phyloP scores from a whole-genome alignment of 2,329 filamentous ascomycete genomes.

The Fusarium sp. region DNA sequence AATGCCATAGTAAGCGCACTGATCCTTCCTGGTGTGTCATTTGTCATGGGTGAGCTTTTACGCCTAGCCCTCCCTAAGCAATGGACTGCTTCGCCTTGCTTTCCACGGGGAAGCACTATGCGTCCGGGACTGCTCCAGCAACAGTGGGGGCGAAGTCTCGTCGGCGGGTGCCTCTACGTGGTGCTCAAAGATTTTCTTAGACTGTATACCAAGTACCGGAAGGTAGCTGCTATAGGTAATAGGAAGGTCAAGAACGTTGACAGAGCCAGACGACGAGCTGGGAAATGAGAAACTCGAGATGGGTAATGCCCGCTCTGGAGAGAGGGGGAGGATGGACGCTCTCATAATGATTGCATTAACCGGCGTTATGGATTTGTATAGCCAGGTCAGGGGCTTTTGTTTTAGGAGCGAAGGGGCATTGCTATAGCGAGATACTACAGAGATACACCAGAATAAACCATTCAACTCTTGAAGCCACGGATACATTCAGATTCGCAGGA shows the following conservation, averaged over 20 bases:
- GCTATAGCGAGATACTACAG: background rate
- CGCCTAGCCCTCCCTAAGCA: constrained; percentile 72
- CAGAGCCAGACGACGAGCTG: constrained; percentile 50
- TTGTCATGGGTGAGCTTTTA: constrained; percentile 79
- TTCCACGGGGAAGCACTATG: constrained; percentile 37
- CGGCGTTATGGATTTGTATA: constrained; percentile 30
- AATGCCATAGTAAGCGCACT: constrained; percentile 66
- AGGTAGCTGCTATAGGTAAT: constrained; percentile 64
- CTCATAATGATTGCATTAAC: constrained; percentile 26
- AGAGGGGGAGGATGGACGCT: background rate
- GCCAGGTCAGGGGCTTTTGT: background rate
- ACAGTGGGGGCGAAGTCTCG: constrained; percentile 87
- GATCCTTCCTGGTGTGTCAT: constrained; percentile 83
- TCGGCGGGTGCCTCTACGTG: constrained; percentile 89
- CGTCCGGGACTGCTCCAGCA: constrained; percentile 78
- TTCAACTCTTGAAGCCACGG: background rate
- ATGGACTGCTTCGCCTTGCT: constrained; percentile 64
- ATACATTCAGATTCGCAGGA: background rate
- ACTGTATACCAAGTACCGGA: constrained; percentile 71
- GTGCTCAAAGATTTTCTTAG: constrained; percentile 76
- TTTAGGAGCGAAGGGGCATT: background rate
- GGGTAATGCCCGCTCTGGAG: constrained; percentile 8
- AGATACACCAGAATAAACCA: constrained; percentile 8
- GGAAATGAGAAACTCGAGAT: constrained; percentile 41
- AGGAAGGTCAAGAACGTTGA: constrained; percentile 64